phyloP scores from a whole-genome alignment of 768 basidiomycete genomes.

The Mrakia blollopis region DNA sequence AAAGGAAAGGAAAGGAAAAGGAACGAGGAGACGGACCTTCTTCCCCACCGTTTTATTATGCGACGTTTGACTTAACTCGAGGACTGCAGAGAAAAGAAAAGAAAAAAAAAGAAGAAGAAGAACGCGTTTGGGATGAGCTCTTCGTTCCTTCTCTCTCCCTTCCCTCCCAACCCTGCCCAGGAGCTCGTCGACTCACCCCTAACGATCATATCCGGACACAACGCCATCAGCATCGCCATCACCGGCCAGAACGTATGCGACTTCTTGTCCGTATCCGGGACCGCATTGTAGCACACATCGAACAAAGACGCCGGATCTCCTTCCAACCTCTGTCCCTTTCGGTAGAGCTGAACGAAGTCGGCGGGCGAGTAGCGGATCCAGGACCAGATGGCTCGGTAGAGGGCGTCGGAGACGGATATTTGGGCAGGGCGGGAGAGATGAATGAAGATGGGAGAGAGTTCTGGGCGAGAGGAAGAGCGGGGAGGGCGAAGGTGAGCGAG shows the following conservation, averaged over 20 bases:
- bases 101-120: neutral
- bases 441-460: slow-evolving; percentile 13
- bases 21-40: too few species aligned
- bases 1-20: too few species aligned
- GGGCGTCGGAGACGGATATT: neutral
- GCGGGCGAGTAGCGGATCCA: slow-evolving; percentile 17
- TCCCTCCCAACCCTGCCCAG: too few species aligned
- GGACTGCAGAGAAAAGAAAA: neutral
- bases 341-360: slow-evolving; percentile 14
- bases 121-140: neutral
- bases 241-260: slow-evolving; percentile 11
- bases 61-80: neutral
- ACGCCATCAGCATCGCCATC: slow-evolving; percentile 9
- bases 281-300: slow-evolving; percentile 17
- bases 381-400: slow-evolving; percentile 14
- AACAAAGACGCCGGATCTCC: slow-evolving; percentile 22
- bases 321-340: neutral
- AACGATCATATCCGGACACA: slow-evolving; percentile 8
- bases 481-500: too few species aligned
- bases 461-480: neutral
- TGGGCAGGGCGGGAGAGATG: slow-evolving; percentile 19
- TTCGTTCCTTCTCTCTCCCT: neutral
- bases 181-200: neutral
- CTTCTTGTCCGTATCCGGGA: neutral
- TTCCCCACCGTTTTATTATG: too few species aligned